Conservation (phyloP, 2,329 filamentous ascomycete genomes). For the Fusarium algeriense region DNA sequence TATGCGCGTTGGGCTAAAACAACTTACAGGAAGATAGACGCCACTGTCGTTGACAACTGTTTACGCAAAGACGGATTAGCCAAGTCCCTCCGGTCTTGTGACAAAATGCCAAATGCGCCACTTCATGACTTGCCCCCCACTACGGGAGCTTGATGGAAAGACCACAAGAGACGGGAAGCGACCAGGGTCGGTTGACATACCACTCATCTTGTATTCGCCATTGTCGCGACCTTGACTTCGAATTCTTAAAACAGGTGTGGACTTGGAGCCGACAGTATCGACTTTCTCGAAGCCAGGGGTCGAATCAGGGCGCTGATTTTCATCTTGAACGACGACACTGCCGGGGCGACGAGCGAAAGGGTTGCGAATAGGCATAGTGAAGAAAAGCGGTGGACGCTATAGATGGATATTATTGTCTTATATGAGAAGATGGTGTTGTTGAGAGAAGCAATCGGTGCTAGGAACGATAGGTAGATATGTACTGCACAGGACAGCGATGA, state of each 20-base stretch:
- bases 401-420: conserved; percentile 18
- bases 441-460: not conserved
- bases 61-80: conserved; percentile 43
- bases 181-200: conserved; percentile 60
- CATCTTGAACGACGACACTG: conserved; percentile 60
- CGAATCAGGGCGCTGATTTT: conserved; percentile 63
- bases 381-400: conserved; percentile 18
- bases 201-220: conserved; percentile 84
- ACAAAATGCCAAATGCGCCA: conserved; percentile 36
- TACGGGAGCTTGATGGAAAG: conserved; percentile 11
- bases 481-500: not conserved
- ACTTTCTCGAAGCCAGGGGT: conserved; percentile 68
- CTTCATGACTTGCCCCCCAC: conserved; percentile 20
- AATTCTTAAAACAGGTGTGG: conserved; percentile 72
- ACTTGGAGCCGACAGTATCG: conserved; percentile 72
- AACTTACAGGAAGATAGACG: conserved; percentile 87
- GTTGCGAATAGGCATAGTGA: conserved; percentile 78
- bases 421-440: conserved; percentile 22
- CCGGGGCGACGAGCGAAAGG: conserved; percentile 74
- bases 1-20: not conserved
- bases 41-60: conserved; percentile 96
- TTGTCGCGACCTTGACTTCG: conserved; percentile 72
- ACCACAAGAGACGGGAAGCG: conserved; percentile 27
- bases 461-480: not conserved
- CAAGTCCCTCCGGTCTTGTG: conserved; percentile 42